These are phyloP conservation scores for Pleomassaria siparia DNA, from an alignment of 2,329 filamentous ascomycete species.

Conservation along the genomic window DNA sequence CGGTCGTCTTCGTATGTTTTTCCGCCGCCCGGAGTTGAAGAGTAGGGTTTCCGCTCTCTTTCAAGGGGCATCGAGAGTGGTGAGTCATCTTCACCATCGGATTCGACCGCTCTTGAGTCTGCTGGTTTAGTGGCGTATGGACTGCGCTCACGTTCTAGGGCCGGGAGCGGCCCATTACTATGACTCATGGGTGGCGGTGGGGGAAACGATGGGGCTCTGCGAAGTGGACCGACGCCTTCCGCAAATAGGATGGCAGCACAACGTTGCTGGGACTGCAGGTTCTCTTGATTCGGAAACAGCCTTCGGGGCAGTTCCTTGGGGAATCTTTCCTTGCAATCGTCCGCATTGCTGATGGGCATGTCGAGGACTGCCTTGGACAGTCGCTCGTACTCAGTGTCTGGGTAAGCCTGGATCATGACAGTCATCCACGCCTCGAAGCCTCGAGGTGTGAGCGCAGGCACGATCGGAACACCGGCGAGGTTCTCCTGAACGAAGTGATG, in stretches of 20 bases:
- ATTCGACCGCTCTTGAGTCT: constrained; percentile 33
- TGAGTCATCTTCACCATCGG: constrained; percentile 41
- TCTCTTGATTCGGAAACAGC: constrained; percentile 65
- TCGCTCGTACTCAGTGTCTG: constrained; percentile 71
- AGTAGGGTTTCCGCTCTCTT: constrained; percentile 66
- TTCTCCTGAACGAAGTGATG: constrained; percentile 52
- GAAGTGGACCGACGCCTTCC: constrained; percentile 44
- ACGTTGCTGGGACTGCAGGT: constrained; percentile 60
- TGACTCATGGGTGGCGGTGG: constrained; percentile 34
- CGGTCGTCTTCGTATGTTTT: constrained; percentile 54
- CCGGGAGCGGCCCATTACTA: constrained; percentile 20
- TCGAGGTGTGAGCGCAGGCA: constrained; percentile 50
- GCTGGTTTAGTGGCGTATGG: constrained; percentile 31
- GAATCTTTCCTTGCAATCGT: constrained; percentile 68
- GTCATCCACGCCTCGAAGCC: constrained; percentile 66
- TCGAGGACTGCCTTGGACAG: constrained; percentile 68
- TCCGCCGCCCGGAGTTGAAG: constrained; percentile 59
- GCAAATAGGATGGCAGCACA: constrained; percentile 62
- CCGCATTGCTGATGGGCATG: constrained; percentile 69
- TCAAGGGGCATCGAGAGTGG: constrained; percentile 58
- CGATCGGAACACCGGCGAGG: constrained; percentile 43
- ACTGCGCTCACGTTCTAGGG: constrained; percentile 37
- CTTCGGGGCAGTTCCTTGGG: constrained; percentile 77
- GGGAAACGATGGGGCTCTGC: constrained; percentile 37
- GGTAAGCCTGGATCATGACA: constrained; percentile 71